Evolutionary conservation across 1,139 yeast genomes (phyloP), one percentile per base, ranked within the genome.

Genomic region (Pichia sp.): DNA sequence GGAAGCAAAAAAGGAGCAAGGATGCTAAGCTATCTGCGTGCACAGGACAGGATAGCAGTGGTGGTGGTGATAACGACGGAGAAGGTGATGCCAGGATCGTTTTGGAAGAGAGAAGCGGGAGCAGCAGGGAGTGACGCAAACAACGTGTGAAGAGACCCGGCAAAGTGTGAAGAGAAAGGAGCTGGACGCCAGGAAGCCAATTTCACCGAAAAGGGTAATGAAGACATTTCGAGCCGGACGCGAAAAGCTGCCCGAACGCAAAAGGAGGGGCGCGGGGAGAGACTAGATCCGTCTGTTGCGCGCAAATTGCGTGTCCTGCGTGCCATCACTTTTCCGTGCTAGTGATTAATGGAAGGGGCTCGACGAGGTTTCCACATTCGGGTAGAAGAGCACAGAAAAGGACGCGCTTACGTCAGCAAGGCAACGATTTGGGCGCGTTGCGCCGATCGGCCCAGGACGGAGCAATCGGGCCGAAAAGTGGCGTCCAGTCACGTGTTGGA

Each of bases 181-280:
- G 15, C 15, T 36, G 40, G 40, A 36, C 7, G 40, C 40, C 40
- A 36, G 40, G 34, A 36, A 36, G 40, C 40, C 47, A 45, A 45
- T 45, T 45, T 45, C 47, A 45, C 47, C 29, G 38, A n/a, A 45
- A 29, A 29, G 15, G 47, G 47, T n/a, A 45, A 45, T 45, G 36
- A 16, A 16, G 16, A 32, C 47, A 45, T 45, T 45, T 45, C 36
- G 40, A 31, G 47, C 47, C 23, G 10, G 30, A 15, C 30, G 26
- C 47, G 47, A 36, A 36, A 36, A 36, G n/a, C 10, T 31, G 15
- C n/a, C 40, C 23, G 23, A 19, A 13, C n/a, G 7, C 40, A 13
- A 36, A 15, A 13, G 15, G 40, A 36, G 15, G 40, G 15, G 15
- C 15, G 34, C 11, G 11, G 11, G 34, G 34, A 8, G 34, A 11